Evolutionary conservation across 176 grass and related monocot genomes (phyloP).

Genomic region (Metroxylon sagu): DNA sequence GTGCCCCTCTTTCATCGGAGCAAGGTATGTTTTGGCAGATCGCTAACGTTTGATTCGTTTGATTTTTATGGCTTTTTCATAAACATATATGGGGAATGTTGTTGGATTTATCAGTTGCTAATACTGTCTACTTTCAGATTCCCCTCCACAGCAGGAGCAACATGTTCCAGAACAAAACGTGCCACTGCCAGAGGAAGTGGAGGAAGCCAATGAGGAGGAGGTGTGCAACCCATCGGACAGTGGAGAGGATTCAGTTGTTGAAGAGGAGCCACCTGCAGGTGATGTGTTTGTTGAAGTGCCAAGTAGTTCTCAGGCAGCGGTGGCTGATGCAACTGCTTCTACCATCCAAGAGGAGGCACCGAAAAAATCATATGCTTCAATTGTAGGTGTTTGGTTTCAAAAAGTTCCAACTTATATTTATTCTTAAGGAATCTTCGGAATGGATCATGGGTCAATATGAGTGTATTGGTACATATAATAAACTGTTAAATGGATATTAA

Average conservation of each 20-base stretch:
- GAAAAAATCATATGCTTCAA: constrained; percentile 86
- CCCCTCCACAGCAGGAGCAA: constrained; percentile 16
- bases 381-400: constrained; percentile 41
- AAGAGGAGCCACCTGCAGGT: constrained; percentile 42
- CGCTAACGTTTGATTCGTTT: not conserved
- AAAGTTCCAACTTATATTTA: too few relatives aligned
- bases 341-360: constrained; percentile 40
- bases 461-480: too few relatives aligned
- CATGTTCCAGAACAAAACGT: constrained; percentile 11
- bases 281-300: constrained; percentile 54
- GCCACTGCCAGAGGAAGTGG: constrained; percentile 25
- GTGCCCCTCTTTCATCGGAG: constrained; percentile 9
- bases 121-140: not conserved
- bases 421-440: too few relatives aligned
- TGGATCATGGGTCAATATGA: too few relatives aligned
- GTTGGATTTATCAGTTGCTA: too few relatives aligned
- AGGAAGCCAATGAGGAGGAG: constrained; percentile 32
- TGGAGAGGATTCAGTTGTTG: constrained; percentile 25
- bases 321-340: constrained; percentile 7
- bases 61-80: constrained; percentile 2
- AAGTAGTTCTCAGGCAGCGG: constrained; percentile 17
- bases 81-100: too few relatives aligned
- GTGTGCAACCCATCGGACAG: constrained; percentile 51
- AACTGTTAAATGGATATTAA: too few relatives aligned
- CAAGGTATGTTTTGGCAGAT: constrained; percentile 25